Conservation (phyloP, 371 early-diverging fungal genomes). For the Mortierella sp. region DNA sequence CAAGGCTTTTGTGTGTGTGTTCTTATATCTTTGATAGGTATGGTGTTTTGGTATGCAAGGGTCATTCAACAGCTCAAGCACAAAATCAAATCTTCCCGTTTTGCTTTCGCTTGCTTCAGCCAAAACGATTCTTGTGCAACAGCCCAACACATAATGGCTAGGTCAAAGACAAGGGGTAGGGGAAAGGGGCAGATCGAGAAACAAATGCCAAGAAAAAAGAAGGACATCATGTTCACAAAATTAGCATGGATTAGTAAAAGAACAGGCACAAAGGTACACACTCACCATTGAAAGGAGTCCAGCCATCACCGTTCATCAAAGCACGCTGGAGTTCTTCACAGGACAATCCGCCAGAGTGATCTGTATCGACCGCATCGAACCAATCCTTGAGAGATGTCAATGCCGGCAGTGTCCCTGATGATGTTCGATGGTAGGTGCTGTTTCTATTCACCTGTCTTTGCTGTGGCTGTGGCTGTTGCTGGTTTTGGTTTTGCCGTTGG, state of each 20-base stretch:
- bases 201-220: neutral
- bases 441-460: slow-evolving; percentile 10
- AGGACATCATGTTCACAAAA: neutral
- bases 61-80: neutral
- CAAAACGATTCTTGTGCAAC: no score
- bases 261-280: neutral
- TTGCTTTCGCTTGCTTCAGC: neutral
- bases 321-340: slow-evolving; percentile 61
- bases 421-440: slow-evolving; percentile 20
- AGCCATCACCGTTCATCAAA: slow-evolving; percentile 68
- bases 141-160: neutral
- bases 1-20: neutral
- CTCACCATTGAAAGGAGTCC: slow-evolving; percentile 58
- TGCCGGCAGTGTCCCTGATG: slow-evolving; percentile 25
- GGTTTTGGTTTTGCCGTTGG: slow-evolving; percentile 1
- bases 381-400: slow-evolving; percentile 45
- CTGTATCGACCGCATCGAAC: slow-evolving; percentile 56
- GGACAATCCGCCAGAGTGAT: slow-evolving; percentile 42
- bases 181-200: neutral
- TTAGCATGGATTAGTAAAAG: neutral
- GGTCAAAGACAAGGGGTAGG: neutral
- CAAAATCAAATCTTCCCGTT: neutral
- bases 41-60: neutral
- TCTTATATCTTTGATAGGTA: neutral
- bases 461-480: slow-evolving; percentile 10